Evolutionary conservation across 352 stramenopile species (phyloP), one percentile per base, ranked within the genome.

Genomic region (Globisporangium polare): DNA sequence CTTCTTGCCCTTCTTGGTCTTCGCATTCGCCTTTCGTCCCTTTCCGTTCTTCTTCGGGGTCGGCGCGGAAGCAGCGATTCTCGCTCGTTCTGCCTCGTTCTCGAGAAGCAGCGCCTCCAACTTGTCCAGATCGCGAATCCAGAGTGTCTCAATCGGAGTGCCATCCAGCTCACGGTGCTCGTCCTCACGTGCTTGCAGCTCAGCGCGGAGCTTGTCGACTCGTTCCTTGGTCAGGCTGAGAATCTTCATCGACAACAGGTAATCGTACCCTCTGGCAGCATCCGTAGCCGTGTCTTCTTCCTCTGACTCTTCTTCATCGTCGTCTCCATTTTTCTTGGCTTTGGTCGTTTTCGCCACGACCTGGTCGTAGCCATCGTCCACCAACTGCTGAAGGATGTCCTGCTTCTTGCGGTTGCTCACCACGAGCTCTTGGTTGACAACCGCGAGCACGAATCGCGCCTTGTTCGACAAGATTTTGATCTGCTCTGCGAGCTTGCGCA

Each of bases 191-290:
- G 88, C 86, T 53, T 86, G 66, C 39, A 97, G 75, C 20, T 99
- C 92, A 17, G 86, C 78, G 42, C 88, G 85, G 8, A 99, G 75
- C 9, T 83, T 88, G 43, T 97, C 82, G 4, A 98, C 97, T 27
- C 90, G 86, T 63, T 99, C 97, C 57, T 86, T 89, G 18, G 95
- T 98, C 55, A 99, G 69, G 41, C 86, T 98, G 61, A 87, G 93
- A 42, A 98, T 78, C 53, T 96, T 94, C 92, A 98, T 98, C 49
- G 89, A 98, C 33, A 98, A 67, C 31, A 99, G 68, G 63, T 99
- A 99, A 60, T 98, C 90, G 64, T 97, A 99, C 49, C 92, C 89
- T 58, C 69, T 73, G 51, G 63, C 67, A 7, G 68, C 71, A 39
- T 72, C 75, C 5, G 53, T 62, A 5, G 89, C 80, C 17, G 78